Percentiles rank a stretch among this genome's conserved stretches.
phyloP scores from a whole-genome alignment of 2,329 filamentous ascomycete species.

The Elsinoe perseae region DNA sequence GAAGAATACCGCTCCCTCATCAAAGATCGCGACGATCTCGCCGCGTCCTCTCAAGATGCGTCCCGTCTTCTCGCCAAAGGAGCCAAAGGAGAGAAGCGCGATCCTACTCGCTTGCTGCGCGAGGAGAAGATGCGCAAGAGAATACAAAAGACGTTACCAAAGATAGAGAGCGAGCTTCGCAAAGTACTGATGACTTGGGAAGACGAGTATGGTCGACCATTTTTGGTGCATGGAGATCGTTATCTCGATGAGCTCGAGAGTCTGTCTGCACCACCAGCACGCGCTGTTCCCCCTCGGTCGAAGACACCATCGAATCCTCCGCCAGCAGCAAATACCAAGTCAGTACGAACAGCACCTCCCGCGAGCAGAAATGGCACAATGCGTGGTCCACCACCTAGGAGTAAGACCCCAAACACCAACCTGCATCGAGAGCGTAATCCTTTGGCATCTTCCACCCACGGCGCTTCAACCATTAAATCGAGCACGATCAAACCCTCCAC shows the following conservation, averaged over 20 bases:
- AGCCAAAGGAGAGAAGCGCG: slow-evolving; percentile 86
- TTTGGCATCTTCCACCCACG: slow-evolving; percentile 22
- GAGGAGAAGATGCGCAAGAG: slow-evolving; percentile 99
- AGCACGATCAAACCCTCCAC: slow-evolving; percentile 27
- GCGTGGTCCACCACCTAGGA: slow-evolving; percentile 34
- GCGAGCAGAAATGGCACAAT: slow-evolving; percentile 33
- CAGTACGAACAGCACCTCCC: slow-evolving; percentile 28
- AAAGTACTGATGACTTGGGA: slow-evolving; percentile 82
- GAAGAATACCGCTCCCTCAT: slow-evolving; percentile 77
- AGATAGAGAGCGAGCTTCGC: slow-evolving; percentile 74
- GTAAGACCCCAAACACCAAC: slow-evolving; percentile 33
- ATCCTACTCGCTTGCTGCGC: slow-evolving; percentile 83
- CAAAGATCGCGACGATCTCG: slow-evolving; percentile 76
- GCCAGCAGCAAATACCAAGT: slow-evolving; percentile 20
- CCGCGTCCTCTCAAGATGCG: slow-evolving; percentile 87
- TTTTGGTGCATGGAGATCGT: slow-evolving; percentile 83
- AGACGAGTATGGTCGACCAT: slow-evolving; percentile 86
- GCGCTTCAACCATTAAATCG: slow-evolving; percentile 22
- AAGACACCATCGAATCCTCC: slow-evolving; percentile 56
- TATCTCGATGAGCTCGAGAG: slow-evolving; percentile 77
- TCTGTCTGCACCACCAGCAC: slow-evolving; percentile 43
- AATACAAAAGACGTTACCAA: slow-evolving; percentile 91
- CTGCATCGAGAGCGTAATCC: slow-evolving; percentile 28
- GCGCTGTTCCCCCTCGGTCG: slow-evolving; percentile 53
- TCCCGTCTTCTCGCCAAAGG: slow-evolving; percentile 87